phyloP scores from a whole-genome alignment of 768 basidiomycete genomes.

The Rhizopogon vinicolor region DNA sequence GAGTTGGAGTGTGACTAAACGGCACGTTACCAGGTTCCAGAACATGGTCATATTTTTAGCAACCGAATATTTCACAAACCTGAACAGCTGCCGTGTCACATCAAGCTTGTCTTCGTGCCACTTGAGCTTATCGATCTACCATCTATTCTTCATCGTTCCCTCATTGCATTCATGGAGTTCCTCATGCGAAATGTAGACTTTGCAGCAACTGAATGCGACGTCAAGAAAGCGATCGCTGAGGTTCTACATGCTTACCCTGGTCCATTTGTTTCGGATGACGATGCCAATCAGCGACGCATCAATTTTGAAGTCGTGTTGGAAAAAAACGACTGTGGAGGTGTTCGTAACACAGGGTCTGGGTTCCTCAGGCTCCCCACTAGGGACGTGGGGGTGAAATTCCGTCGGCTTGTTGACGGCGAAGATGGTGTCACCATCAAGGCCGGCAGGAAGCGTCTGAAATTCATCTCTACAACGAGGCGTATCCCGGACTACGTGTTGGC shows the following conservation, averaged over 20 bases:
- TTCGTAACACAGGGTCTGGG: conserved; percentile 54
- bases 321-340: conserved; percentile 41
- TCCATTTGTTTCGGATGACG: conserved; percentile 16
- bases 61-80: no score
- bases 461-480: conserved; percentile 8
- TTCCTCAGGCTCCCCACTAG: conserved; percentile 24
- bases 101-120: no score
- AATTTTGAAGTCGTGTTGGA: conserved; percentile 65
- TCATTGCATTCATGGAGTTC: conserved; percentile 32
- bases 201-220: conserved; percentile 46
- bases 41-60: background rate
- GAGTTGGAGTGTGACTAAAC: background rate
- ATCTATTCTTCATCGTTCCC: background rate
- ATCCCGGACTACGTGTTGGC: conserved; percentile 14
- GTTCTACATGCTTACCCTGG: conserved; percentile 45
- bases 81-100: no score
- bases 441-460: conserved; percentile 34
- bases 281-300: conserved; percentile 24
- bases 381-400: conserved; percentile 39
- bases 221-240: conserved; percentile 50
- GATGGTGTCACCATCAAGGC: conserved; percentile 36
- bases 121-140: background rate
- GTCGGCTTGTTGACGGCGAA: conserved; percentile 34
- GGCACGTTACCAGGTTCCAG: background rate
- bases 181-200: conserved; percentile 26